phyloP scores from a whole-genome alignment of 805 yeast genomes.

The Yarrowia sp. region DNA sequence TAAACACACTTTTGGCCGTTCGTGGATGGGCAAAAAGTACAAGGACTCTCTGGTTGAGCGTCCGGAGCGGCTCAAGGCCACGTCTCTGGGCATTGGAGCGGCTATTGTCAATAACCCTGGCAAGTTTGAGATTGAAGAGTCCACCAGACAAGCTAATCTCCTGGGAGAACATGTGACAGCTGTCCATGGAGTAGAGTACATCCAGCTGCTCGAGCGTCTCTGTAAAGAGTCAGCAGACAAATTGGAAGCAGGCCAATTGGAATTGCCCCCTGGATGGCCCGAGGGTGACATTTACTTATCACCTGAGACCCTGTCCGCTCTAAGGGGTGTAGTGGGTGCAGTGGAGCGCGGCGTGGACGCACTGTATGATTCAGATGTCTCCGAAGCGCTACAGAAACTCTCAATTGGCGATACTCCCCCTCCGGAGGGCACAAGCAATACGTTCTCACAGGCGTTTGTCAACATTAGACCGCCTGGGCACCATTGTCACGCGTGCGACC shows the following conservation, averaged over 20 bases:
- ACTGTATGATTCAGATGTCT: conserved; percentile 50
- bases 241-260: conserved; percentile 61
- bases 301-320: conserved; percentile 68
- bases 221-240: conserved; percentile 58
- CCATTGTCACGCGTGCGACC: conserved; percentile 82
- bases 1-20: conserved; percentile 74
- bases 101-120: conserved; percentile 62
- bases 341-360: conserved; percentile 73
- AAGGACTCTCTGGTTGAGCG: conserved; percentile 76
- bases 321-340: conserved; percentile 80
- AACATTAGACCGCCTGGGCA: conserved; percentile 86
- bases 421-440: background rate
- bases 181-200: conserved; percentile 63
- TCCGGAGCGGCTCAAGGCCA: conserved; percentile 79
- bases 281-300: conserved; percentile 81
- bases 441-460: conserved; percentile 57
- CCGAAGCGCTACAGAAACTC: conserved; percentile 45
- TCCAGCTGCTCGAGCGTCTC: conserved; percentile 3
- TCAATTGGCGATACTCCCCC: conserved; percentile 14
- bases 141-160: conserved; percentile 58
- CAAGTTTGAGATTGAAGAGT: conserved; percentile 57
- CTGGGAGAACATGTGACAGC: conserved; percentile 63
- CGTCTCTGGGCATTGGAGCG: conserved; percentile 78
- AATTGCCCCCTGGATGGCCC: conserved; percentile 83
- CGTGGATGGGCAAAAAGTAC: conserved; percentile 76